Evolutionary conservation across 2,329 filamentous ascomycete species (phyloP), one percentile per base, ranked within the genome.

Genomic region (Mycosphaerella arachidis): DNA sequence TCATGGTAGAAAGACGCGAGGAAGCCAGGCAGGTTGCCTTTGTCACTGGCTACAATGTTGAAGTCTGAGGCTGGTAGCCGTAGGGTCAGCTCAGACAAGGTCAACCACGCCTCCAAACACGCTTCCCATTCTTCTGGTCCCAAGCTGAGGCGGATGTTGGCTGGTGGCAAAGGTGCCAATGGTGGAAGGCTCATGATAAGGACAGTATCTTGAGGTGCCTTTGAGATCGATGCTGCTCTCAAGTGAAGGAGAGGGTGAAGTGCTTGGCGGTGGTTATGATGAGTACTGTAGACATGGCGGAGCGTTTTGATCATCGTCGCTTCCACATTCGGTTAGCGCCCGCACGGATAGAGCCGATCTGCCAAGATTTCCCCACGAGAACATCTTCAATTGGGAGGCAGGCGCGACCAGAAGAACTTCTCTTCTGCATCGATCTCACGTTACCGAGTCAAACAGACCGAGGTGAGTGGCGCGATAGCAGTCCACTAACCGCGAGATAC

Each of bases 111-210:
- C 63, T 89, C 84, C 51, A 95, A 77, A 72, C 89, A 91, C 33
- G 84, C 80, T 65, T 88, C 81, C 92, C 92, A 96, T 75, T 96
- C 90, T 54, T 81, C 76, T 3, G 85, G 76, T 43, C 82, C 79
- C 61, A 96, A 82, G 66, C 83, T 82, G 66, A 83, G 82, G 70
- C 86, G 86, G 78, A 91, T 86, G 57, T 79, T 78, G 35, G 83
- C 77, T 62, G 87, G 82, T 18, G 92, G 93, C 68, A 94, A 92
- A 20, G 89, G 84, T 59, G 89, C 91, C 74, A 97, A 82, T 35
- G 86, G 82, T 46, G 91, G 91, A 53, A 92, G 77, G 56, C 77
- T 71, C 74, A 80, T 79, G 27, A 13, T 53, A 10, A n/a, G 20
- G 48, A 53, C 9, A 7, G 18, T 30, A 1, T 45, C 8, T 13